A percentile compares a stretch with the other conserved stretches of the same genome.
These are phyloP conservation scores for Chalara sp. DNA, from an alignment of 2,329 filamentous ascomycete species.

Conservation along the genomic window DNA sequence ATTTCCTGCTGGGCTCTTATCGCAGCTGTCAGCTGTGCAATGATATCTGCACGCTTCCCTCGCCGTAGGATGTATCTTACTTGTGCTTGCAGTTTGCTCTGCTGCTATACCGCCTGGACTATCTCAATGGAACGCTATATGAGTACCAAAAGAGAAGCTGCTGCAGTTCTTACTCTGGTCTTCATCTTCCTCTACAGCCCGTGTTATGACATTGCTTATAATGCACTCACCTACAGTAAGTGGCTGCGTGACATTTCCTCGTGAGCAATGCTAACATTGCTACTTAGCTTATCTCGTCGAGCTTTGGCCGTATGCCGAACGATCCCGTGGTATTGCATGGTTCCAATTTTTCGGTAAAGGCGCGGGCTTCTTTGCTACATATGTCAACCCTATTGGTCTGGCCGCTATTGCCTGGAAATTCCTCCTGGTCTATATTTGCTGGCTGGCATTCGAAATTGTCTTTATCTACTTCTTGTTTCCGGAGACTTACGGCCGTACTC, in stretches of 20 bases:
- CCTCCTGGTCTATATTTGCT: constrained; percentile 32
- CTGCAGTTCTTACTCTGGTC: constrained; percentile 45
- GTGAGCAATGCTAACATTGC: constrained; percentile 49
- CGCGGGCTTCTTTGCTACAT: constrained; percentile 19
- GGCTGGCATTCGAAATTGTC: constrained; percentile 9
- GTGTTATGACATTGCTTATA: constrained; percentile 34
- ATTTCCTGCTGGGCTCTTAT: neutral
- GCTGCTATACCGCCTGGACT: constrained; percentile 23
- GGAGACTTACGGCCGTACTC: constrained; percentile 32
- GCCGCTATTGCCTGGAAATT: constrained; percentile 32
- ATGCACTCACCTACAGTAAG: no score
- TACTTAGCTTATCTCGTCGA: constrained; percentile 46
- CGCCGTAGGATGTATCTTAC: constrained; percentile 45
- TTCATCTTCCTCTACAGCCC: constrained; percentile 54
- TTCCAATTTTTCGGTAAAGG: constrained; percentile 8
- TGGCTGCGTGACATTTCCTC: constrained; percentile 37
- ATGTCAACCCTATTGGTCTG: constrained; percentile 34
- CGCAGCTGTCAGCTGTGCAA: neutral
- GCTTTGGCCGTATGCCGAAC: constrained; percentile 50
- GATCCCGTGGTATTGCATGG: constrained; percentile 22
- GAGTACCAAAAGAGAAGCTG: constrained; percentile 33
- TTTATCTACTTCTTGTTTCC: constrained; percentile 22
- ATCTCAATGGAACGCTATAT: constrained; percentile 40
- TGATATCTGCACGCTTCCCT: constrained; percentile 6
- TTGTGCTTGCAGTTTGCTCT: constrained; percentile 26